These are phyloP conservation scores for Hericium erinaceus DNA, from an alignment of 768 basidiomycete genomes.

Conservation along the genomic window DNA sequence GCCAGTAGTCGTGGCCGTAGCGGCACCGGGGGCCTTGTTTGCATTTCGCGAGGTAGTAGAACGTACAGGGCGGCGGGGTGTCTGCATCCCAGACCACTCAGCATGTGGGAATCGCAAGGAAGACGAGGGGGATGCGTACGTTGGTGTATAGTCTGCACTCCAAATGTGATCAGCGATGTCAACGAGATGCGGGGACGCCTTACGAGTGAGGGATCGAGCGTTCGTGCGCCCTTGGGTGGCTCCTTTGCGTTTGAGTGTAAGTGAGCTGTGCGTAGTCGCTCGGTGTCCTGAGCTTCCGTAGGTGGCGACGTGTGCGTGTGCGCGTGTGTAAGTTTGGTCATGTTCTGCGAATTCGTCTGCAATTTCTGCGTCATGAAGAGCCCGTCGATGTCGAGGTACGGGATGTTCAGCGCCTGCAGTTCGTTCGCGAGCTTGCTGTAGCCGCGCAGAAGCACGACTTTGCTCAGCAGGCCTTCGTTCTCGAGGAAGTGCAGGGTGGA, in stretches of 20 bases:
- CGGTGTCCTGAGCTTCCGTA: too few relatives aligned
- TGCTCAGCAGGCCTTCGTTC: slow-evolving; percentile 29
- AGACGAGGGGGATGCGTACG: background rate
- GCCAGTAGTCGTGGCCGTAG: slow-evolving; percentile 26
- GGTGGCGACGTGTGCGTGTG: too few relatives aligned
- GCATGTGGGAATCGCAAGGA: background rate
- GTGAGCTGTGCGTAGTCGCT: too few relatives aligned
- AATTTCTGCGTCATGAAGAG: slow-evolving; percentile 28
- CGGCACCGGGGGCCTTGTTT: slow-evolving; percentile 23
- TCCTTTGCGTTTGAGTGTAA: too few relatives aligned
- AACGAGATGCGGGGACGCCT: background rate
- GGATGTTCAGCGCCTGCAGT: slow-evolving; percentile 22
- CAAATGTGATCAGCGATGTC: background rate
- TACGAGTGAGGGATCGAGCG: background rate
- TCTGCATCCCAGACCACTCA: slow-evolving; percentile 14
- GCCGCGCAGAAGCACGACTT: slow-evolving; percentile 30
- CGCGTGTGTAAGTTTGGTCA: slow-evolving; percentile 1
- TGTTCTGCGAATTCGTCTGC: slow-evolving; percentile 8
- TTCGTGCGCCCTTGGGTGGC: background rate
- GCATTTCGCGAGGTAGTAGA: slow-evolving; percentile 25
- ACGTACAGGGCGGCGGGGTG: slow-evolving; percentile 29
- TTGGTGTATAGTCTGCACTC: background rate
- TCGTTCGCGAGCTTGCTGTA: slow-evolving; percentile 29
- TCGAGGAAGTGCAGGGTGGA: slow-evolving; percentile 27
- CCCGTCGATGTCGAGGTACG: slow-evolving; percentile 24